A percentile compares a stretch with the other conserved stretches of the same genome.
These are phyloP conservation scores for Jamesozyma gamospora DNA, from an alignment of 805 yeast genomes.

Conservation along the genomic window DNA sequence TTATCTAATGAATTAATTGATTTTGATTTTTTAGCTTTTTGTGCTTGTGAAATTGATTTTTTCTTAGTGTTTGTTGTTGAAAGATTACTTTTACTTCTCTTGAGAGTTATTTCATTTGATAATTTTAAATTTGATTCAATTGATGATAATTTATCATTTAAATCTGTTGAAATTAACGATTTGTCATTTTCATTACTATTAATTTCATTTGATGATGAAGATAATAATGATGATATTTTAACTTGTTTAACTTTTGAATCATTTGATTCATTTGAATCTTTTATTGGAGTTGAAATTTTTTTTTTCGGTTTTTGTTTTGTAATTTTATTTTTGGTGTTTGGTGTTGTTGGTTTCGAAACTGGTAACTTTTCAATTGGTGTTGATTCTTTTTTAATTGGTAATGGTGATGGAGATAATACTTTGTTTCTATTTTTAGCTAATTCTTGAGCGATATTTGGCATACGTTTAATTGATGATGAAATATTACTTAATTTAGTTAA, in stretches of 20 bases:
- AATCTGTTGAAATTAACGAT: no score
- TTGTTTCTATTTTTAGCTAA: conserved; percentile 26
- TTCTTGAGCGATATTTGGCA: conserved; percentile 27
- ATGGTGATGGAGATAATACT: conserved; percentile 12
- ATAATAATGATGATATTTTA: conserved; percentile 14
- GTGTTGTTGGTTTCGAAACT: conserved; percentile 1
- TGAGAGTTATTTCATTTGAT: not conserved
- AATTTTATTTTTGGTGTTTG: conserved; percentile 1
- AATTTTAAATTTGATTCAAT: no score
- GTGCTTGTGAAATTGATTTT: conserved; percentile 1
- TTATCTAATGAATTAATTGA: conserved; percentile 3
- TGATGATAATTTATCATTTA: no score
- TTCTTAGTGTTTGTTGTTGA: not conserved
- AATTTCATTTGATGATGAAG: not conserved
- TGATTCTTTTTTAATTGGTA: not conserved
- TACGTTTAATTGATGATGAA: conserved; percentile 1
- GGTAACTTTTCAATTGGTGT: not conserved
- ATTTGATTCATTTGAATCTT: not conserved
- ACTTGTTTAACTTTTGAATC: conserved; percentile 9
- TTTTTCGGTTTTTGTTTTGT: not conserved
- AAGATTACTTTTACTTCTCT: conserved; percentile 4
- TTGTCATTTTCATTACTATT: no score
- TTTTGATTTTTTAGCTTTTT: conserved; percentile 5
- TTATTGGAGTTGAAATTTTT: not conserved
- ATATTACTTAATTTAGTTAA: not conserved